Conservation (phyloP, 2,329 filamentous ascomycete genomes). For the Fonsecaea multimorphosa region DNA sequence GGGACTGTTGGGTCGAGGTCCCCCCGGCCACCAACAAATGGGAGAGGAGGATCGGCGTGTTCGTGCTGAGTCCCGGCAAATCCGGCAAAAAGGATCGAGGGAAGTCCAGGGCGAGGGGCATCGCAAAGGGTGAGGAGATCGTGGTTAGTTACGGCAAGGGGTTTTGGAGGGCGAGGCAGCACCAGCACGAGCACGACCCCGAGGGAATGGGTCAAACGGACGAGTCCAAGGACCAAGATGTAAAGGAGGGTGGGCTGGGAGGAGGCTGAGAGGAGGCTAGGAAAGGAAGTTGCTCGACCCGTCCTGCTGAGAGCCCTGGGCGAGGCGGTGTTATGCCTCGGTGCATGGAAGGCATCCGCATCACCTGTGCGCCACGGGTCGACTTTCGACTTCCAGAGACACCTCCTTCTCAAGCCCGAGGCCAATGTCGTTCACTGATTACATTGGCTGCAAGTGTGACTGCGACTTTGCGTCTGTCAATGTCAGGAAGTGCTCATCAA, state of each 20-base stretch:
- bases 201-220: constrained; percentile 37
- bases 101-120: constrained; percentile 45
- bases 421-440: neutral
- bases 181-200: too few species aligned
- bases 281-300: neutral
- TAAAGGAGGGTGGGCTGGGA: too few species aligned
- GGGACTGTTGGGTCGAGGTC: constrained; percentile 49
- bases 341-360: neutral
- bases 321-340: neutral
- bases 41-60: constrained; percentile 58
- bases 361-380: neutral
- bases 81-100: constrained; percentile 54
- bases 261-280: neutral
- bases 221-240: neutral
- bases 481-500: neutral
- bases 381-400: neutral
- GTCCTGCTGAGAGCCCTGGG: neutral
- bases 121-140: constrained; percentile 58
- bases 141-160: constrained; percentile 62
- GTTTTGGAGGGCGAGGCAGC: constrained; percentile 48
- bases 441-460: neutral
- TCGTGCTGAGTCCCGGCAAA: constrained; percentile 55
- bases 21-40: constrained; percentile 37
- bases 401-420: neutral
- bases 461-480: neutral